Evolutionary conservation across 345 rosid genomes (phyloP).

Genomic region (Hypericum androsaemum): DNA sequence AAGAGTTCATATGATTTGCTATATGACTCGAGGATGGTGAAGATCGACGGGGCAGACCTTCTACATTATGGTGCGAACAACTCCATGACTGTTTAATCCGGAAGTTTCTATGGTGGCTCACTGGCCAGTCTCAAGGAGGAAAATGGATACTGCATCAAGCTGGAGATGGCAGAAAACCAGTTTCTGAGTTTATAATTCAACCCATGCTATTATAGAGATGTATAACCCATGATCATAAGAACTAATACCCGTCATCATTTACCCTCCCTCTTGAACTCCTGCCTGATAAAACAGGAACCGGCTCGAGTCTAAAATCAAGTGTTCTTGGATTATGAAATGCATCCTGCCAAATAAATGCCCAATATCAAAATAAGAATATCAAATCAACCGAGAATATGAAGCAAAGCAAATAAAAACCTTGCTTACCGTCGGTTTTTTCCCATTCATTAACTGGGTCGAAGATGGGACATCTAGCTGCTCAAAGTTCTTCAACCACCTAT

Average conservation of each 20-base stretch:
- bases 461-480: constrained; percentile 30
- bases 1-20: constrained; percentile 11
- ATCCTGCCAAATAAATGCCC: constrained; percentile 34
- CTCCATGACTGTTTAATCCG: constrained; percentile 31
- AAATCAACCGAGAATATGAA: not conserved
- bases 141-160: constrained; percentile 40
- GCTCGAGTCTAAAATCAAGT: constrained; percentile 35
- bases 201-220: constrained; percentile 15
- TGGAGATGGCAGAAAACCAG: constrained; percentile 23
- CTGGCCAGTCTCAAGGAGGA: constrained; percentile 45
- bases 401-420: not conserved
- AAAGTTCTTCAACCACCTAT: constrained; percentile 49
- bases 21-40: constrained; percentile 18
- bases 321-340: constrained; percentile 26
- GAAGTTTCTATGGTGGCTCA: constrained; percentile 31
- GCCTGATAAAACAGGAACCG: constrained; percentile 17
- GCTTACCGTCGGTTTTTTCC: constrained; percentile 42
- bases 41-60: constrained; percentile 37
- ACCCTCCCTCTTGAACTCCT: constrained; percentile 17
- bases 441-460: constrained; percentile 24
- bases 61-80: constrained; percentile 45
- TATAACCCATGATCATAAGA: not conserved
- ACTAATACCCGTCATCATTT: constrained; percentile 40
- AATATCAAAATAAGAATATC: not conserved
- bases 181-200: not conserved